Evolutionary conservation across 805 yeast species (phyloP).

Genomic region (Ogataea nonfermentans): DNA sequence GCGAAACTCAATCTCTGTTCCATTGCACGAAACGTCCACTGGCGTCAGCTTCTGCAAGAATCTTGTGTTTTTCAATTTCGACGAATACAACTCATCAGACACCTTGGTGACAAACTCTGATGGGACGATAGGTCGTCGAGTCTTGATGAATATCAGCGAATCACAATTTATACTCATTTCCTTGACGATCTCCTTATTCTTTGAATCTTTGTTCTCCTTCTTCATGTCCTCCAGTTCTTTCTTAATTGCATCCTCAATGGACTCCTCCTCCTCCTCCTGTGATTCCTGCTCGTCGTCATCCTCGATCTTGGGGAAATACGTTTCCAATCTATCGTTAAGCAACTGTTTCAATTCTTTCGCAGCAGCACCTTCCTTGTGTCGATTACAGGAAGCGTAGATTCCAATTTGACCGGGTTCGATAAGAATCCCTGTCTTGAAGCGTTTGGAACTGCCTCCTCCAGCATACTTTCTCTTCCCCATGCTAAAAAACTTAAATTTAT

Average conservation of each 20-base stretch:
- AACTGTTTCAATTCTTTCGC: constrained; percentile 66
- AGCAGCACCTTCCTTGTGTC: constrained; percentile 76
- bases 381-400: constrained; percentile 82
- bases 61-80: constrained; percentile 58
- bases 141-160: constrained; percentile 81
- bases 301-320: constrained; percentile 40
- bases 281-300: constrained; percentile 25
- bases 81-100: constrained; percentile 56
- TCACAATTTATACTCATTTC: constrained; percentile 72
- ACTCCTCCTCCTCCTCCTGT: constrained; percentile 41
- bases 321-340: constrained; percentile 52
- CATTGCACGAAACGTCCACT: constrained; percentile 68
- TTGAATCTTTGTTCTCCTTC: constrained; percentile 36
- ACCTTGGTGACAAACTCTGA: constrained; percentile 63
- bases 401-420: constrained; percentile 88
- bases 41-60: constrained; percentile 82
- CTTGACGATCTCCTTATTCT: constrained; percentile 46
- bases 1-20: constrained; percentile 65
- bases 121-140: constrained; percentile 77
- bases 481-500: constrained; percentile 3
- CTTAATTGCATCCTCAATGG: constrained; percentile 74
- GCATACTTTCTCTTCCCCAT: constrained; percentile 31
- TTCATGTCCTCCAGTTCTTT: constrained; percentile 68
- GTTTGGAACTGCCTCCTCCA: constrained; percentile 25
- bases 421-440: constrained; percentile 45